Base-by-base conservation (phyloP, 768 basidiomycete species). In the Pulveroboletus frians region DNA sequence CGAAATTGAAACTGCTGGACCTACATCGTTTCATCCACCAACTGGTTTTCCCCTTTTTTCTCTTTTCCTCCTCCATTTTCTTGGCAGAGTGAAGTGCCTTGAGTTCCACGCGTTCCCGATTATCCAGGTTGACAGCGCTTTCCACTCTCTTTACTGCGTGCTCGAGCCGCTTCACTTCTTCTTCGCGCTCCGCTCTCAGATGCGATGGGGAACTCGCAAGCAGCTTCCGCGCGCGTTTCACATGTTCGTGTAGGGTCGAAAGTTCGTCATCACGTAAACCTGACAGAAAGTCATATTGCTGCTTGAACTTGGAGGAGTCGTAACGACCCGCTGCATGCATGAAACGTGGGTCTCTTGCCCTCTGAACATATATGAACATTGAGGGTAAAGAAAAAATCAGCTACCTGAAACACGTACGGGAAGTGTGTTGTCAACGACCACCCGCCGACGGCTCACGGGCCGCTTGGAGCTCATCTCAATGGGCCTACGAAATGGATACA, bases 1-100 rank as follows among this genome's bases (percentile, higher is more conserved):
- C 40, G 39, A 32, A 10, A 26, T 7, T 0, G 15, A 48, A 14
- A 40, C 15, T n/a, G 43, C 15, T 35, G 9, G 6, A 69, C 82
- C 58, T 62, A 91, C 93, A 71, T 54, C 81, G 72, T 71, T 95
- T 96, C 78, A 95, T 73, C 70, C 76, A 88, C 90, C 90, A 97
- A 37, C 72, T 77, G 5, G 78, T 76, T 70, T 97, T 97, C 4
- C 93, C 93, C 44, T 79, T 69, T 47, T 77, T 75, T 50, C 81
- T 73, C 69, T 86, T 92, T 53, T 76, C 71, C 13, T 64, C 59
- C 67, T 80, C 83, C 46, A 74, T 74, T 49, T 71, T 71, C 54
- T 72, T 71, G 43, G 66, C 67, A 35, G 61, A 65, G 10, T 60
- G 57, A 47, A 95, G 62, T 0, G 86, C 88, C 21, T 85, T 78